Conservation (phyloP, 805 yeast genomes). For the Jamesozyma lodderae region DNA sequence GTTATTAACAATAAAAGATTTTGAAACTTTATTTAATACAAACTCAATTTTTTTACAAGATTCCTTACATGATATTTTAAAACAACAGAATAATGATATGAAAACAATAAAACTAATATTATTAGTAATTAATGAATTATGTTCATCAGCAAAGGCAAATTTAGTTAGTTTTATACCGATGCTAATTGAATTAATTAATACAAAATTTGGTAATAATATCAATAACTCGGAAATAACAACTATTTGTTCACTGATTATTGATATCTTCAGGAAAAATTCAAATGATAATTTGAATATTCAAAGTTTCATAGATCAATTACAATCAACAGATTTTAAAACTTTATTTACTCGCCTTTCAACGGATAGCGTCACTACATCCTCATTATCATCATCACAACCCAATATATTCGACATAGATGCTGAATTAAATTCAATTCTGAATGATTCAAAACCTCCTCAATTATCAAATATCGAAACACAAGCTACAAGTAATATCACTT, state of each 20-base stretch:
- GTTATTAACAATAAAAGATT: conserved; percentile 24
- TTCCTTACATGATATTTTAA: conserved; percentile 7
- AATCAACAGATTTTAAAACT: background rate
- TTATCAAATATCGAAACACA: conserved; percentile 3
- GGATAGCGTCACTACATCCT: too few relatives aligned
- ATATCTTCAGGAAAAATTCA: conserved; percentile 10
- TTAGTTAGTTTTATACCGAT: conserved; percentile 25
- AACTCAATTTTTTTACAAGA: conserved; percentile 13
- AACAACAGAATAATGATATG: background rate
- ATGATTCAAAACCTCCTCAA: conserved; percentile 12
- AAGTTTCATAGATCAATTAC: background rate
- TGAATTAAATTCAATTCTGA: conserved; percentile 16
- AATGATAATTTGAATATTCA: background rate
- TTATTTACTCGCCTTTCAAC: conserved; percentile 3
- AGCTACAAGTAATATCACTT: conserved; percentile 2
- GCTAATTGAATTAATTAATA: conserved; percentile 27
- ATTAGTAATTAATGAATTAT: conserved; percentile 22
- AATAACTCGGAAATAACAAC: conserved; percentile 16
- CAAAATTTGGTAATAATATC: background rate
- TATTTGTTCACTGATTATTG: conserved; percentile 20
- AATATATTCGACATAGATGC: conserved; percentile 15
- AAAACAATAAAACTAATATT: conserved; percentile 7
- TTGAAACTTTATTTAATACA: conserved; percentile 26
- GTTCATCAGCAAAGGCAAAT: too few relatives aligned
- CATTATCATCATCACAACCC: too few relatives aligned